Conservation (phyloP, 331 rosid species). For the Quercus phellos region DNA sequence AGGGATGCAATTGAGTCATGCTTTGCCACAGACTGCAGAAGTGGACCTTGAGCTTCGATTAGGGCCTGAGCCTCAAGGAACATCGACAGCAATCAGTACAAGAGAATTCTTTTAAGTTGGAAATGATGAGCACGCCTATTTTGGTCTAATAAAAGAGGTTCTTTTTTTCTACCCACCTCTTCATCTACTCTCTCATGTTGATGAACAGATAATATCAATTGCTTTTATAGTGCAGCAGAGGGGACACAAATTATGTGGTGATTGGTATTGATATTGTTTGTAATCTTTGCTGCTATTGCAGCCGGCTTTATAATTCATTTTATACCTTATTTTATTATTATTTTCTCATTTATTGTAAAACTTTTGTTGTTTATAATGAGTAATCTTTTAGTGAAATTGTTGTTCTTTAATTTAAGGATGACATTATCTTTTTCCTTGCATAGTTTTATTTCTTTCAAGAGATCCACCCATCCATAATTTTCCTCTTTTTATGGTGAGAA, state of each 20-base stretch:
- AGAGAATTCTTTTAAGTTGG: constrained; percentile 36
- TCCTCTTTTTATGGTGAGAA: background rate
- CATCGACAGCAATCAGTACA: constrained; percentile 30
- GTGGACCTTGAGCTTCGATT: constrained; percentile 62
- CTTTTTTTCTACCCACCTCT: constrained; percentile 28
- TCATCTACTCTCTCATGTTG: constrained; percentile 15
- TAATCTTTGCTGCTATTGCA: constrained; percentile 14
- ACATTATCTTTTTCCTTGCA: background rate
- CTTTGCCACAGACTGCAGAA: constrained; percentile 7
- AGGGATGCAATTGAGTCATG: background rate
- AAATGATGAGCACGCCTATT: background rate
- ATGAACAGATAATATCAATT: background rate
- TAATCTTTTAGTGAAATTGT: background rate
- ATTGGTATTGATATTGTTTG: constrained; percentile 1
- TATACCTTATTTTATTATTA: background rate
- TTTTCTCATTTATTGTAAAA: background rate
- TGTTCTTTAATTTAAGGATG: background rate
- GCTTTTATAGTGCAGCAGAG: background rate
- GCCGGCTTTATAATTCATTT: constrained; percentile 9
- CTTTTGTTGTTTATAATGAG: constrained; percentile 3
- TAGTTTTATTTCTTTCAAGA: background rate
- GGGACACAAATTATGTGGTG: background rate
- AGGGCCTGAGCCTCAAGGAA: constrained; percentile 36
- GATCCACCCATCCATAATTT: background rate
- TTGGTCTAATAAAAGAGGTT: constrained; percentile 24